Percentiles rank a stretch among this genome's conserved stretches.
These are phyloP conservation scores for Trifolium repens DNA, from an alignment of 306 rosid species.

Conservation along the genomic window DNA sequence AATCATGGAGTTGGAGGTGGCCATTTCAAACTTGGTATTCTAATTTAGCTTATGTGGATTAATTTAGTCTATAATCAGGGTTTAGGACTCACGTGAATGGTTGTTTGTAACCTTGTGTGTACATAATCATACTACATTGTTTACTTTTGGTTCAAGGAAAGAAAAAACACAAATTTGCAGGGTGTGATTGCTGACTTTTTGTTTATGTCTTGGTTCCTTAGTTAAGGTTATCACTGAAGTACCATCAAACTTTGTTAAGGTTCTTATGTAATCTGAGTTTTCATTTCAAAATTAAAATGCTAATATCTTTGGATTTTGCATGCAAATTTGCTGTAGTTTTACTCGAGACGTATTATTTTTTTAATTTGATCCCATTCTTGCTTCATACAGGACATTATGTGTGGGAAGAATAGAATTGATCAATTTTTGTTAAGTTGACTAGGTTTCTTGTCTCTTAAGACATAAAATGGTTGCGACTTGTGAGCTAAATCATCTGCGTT, in stretches of 20 bases:
- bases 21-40: slow-evolving; percentile 18
- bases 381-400: no score
- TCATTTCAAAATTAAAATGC: neutral
- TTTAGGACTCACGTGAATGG: slow-evolving; percentile 22
- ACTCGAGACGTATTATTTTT: neutral
- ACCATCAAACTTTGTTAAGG: neutral
- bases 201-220: slow-evolving; percentile 4
- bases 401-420: no score
- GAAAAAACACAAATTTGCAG: neutral
- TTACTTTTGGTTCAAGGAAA: slow-evolving; percentile 12
- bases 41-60: slow-evolving; percentile 5
- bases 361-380: neutral
- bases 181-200: neutral
- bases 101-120: slow-evolving; percentile 32
- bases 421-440: no score
- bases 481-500: no score
- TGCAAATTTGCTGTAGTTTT: slow-evolving; percentile 1
- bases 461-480: no score
- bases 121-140: slow-evolving; percentile 36
- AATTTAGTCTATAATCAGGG: slow-evolving; percentile 37
- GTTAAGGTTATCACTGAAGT: slow-evolving; percentile 12
- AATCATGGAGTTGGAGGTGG: slow-evolving; percentile 26
- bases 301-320: neutral
- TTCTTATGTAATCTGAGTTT: neutral
- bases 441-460: no score